phyloP scores from a whole-genome alignment of 495 filamentous ascomycete species.

The Bombardia bombarda region DNA sequence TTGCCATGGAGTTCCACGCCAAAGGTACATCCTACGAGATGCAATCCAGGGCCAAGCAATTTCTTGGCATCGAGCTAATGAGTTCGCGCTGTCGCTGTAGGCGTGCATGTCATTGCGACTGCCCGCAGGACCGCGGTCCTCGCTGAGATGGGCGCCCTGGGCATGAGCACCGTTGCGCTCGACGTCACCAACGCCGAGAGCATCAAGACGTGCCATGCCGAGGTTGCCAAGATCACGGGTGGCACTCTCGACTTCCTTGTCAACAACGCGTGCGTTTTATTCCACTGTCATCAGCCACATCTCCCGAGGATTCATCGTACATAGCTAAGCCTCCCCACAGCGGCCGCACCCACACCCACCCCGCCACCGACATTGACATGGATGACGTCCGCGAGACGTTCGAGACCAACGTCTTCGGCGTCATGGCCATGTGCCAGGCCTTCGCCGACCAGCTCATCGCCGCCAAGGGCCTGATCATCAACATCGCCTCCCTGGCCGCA shows the following conservation, averaged over 20 bases:
- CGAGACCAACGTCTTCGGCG: slow-evolving; percentile 56
- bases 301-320: background rate
- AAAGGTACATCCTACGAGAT: slow-evolving; percentile 33
- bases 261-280: slow-evolving; percentile 52
- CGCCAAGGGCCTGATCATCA: slow-evolving; percentile 48
- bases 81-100: slow-evolving; percentile 11
- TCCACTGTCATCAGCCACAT: background rate
- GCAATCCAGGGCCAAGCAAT: background rate
- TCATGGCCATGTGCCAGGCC: slow-evolving; percentile 45
- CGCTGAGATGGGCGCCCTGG: slow-evolving; percentile 32
- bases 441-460: slow-evolving; percentile 46
- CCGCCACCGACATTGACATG: slow-evolving; percentile 44
- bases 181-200: slow-evolving; percentile 45
- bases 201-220: slow-evolving; percentile 38
- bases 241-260: slow-evolving; percentile 56
- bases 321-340: slow-evolving; percentile 10
- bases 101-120: slow-evolving; percentile 48
- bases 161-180: slow-evolving; percentile 39
- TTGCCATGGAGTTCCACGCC: slow-evolving; percentile 42
- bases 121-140: slow-evolving; percentile 40
- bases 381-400: slow-evolving; percentile 46
- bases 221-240: slow-evolving; percentile 42
- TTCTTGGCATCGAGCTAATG: background rate
- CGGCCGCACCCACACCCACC: slow-evolving; percentile 43
- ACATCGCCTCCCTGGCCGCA: slow-evolving; percentile 44